Evolutionary conservation across 2,329 filamentous ascomycete genomes (phyloP), one percentile per base, ranked within the genome.

Genomic region (Mariannaea sp.): DNA sequence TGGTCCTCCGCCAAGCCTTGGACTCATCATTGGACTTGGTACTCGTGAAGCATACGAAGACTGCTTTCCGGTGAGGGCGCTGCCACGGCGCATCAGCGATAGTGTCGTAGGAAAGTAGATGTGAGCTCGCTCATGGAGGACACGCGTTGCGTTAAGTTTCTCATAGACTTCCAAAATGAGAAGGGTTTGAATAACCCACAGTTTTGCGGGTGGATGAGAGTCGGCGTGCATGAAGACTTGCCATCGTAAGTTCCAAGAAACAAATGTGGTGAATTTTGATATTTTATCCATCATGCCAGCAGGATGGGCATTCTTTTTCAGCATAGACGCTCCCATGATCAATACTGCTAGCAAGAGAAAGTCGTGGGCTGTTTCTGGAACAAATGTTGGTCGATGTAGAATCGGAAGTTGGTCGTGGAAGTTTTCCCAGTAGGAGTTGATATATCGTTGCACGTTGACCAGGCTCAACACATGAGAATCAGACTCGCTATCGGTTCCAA

Each of bases 211-310:
- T 7, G 64, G 64, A 26, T 66, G 64, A 8, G 64, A 66, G 27
- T 66, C 64, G 8, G 64, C 64, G 13, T 66, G 64, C 64, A 66
- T 66, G 43, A 66, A 66, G 3, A 66, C 64, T 29, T 66, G 64
- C 64, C 64, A 66, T 5, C 64, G 59, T 1, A 66, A 48, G 19
- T 66, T 66, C 64, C 64, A 66, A 2, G 64, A 66, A 4, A 66
- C 64, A 27, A 66, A 66, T 2, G 64, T 66, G 20, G 64, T 66
- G 36, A 66, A 66, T 14, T 66, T 66, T 53, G 62, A 58, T 52
- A 66, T 61, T 53, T 65, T 66, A 6, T 62, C 64, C 32, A 56
- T 42, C 16, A 42, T 57, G 24, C 61, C 64, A 13, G 57, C 43
- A 2, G 53, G 45, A 3, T 44, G 24, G 2, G 46, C 57, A 19